Conservation (phyloP, 805 yeast species). For the Nakazawaea holstii region DNA sequence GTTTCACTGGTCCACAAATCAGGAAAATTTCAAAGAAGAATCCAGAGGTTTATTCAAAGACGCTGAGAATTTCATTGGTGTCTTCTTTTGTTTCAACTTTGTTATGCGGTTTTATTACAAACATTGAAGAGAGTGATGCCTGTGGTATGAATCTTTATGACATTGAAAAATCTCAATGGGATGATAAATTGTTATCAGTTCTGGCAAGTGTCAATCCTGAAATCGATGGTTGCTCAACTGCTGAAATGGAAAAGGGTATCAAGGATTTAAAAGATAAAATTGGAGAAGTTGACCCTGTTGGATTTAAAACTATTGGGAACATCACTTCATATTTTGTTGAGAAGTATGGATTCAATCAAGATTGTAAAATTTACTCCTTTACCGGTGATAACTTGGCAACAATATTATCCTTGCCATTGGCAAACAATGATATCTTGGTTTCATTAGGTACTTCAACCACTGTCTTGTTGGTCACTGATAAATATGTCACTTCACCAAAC, state of each 20-base stretch:
- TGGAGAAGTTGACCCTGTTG: constrained; percentile 47
- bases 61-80: constrained; percentile 64
- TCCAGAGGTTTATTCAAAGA: constrained; percentile 47
- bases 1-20: constrained; percentile 92
- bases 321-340: constrained; percentile 56
- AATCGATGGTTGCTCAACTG: constrained; percentile 30
- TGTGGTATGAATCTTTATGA: constrained; percentile 93
- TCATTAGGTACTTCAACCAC: constrained; percentile 94
- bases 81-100: constrained; percentile 75
- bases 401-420: constrained; percentile 72
- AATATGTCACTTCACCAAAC: constrained; percentile 70
- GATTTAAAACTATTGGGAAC: constrained; percentile 41
- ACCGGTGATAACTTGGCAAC: constrained; percentile 94
- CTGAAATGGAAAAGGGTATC: constrained; percentile 24
- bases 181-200: constrained; percentile 48
- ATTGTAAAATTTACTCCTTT: constrained; percentile 65
- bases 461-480: constrained; percentile 71
- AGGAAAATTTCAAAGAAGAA: constrained; percentile 59
- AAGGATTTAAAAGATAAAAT: constrained; percentile 43
- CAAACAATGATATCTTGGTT: constrained; percentile 69
- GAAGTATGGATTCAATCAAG: constrained; percentile 55
- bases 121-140: constrained; percentile 78
- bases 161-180: constrained; percentile 49
- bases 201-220: constrained; percentile 46
- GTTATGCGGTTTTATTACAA: constrained; percentile 56